phyloP scores from a whole-genome alignment of 2,329 filamentous ascomycete genomes.

The Aspergillus unguis region DNA sequence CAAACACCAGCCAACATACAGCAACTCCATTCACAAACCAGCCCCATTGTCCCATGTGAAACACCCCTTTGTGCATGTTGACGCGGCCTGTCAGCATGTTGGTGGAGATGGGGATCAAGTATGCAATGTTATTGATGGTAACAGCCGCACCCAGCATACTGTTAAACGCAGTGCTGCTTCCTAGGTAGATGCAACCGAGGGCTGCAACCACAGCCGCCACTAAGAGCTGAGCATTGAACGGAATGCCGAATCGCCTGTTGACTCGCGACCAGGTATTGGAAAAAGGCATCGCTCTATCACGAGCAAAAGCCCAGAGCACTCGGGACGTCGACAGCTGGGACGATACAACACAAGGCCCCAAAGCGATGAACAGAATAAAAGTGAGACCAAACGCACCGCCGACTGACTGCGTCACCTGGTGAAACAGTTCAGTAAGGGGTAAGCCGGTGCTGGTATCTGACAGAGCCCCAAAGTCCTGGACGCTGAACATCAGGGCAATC shows the following conservation, averaged over 20 bases:
- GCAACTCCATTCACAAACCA: constrained; percentile 5
- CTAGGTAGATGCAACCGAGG: constrained; percentile 9
- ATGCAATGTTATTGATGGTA: constrained; percentile 9
- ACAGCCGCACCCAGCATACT: constrained; percentile 10
- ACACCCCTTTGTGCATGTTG: constrained; percentile 9
- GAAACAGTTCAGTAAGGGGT: constrained; percentile 7
- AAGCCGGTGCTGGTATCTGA: constrained; percentile 4
- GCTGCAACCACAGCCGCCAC: background rate
- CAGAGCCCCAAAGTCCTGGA: constrained; percentile 5
- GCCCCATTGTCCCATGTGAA: constrained; percentile 6
- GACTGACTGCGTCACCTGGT: constrained; percentile 5
- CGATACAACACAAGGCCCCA: constrained; percentile 5
- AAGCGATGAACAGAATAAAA: constrained; percentile 8
- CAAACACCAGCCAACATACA: constrained; percentile 6
- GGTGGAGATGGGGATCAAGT: constrained; percentile 3
- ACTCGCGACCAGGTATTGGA: constrained; percentile 3
- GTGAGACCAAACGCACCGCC: constrained; percentile 7
- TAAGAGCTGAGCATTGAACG: constrained; percentile 8
- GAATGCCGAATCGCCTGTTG: constrained; percentile 5
- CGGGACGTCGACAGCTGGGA: constrained; percentile 9
- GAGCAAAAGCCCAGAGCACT: constrained; percentile 11
- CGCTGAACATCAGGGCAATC: constrained; percentile 9
- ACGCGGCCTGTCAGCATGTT: constrained; percentile 4
- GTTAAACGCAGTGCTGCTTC: constrained; percentile 10
- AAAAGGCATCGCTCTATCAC: constrained; percentile 10